Evolutionary conservation across 192 early-diverging fungal species (phyloP), one percentile per base, ranked within the genome.

Genomic region (Mortierella claussenii): DNA sequence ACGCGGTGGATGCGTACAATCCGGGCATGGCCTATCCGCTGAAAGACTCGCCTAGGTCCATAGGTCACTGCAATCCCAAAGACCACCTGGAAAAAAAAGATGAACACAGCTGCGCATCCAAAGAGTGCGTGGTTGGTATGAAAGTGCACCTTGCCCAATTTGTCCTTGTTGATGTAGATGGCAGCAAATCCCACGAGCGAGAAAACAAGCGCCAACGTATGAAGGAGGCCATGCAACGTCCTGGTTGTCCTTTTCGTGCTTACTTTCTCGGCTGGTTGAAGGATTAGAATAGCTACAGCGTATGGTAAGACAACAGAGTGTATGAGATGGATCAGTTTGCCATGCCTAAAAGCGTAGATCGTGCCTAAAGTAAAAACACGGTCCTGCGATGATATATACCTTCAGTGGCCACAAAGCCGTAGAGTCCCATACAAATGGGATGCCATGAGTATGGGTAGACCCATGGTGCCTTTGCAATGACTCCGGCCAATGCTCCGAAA

Each of bases 361-460:
- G 30, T 17, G 21, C 44, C 34, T 27, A 58, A 58, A 44, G 37
- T 44, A 24, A 58, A 34, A 58, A 45, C 7, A 40, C 15, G 7
- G 37, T 40, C 15, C 37, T 11, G 18, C 18, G 45, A 47, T 49
- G 20, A 30, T 32, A 32, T 20, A 5, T 63, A 76, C 73, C 73
- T 67, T 76, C 63, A 7, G 73, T 76, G 12, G 73, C 48, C 20
- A 76, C 45, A 51, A 76, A 76, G 0, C 73, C 73, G 23, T 76
- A 76, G 37, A 76, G 57, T 15, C 73, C 73, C 73, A 76, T 76
- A 23, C 43, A 62, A 28, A 76, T 76, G 9, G 73, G 73, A 21
- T 76, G 73, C 73, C 73, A 76, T 24, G 73, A 67, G 31, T 66
- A 76, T 1, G 73, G 73, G 23, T 66, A 67, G 9, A 56, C 73